Evolutionary conservation across 148 eudicot species (phyloP).

Genomic region (Nyssa sinensis): DNA sequence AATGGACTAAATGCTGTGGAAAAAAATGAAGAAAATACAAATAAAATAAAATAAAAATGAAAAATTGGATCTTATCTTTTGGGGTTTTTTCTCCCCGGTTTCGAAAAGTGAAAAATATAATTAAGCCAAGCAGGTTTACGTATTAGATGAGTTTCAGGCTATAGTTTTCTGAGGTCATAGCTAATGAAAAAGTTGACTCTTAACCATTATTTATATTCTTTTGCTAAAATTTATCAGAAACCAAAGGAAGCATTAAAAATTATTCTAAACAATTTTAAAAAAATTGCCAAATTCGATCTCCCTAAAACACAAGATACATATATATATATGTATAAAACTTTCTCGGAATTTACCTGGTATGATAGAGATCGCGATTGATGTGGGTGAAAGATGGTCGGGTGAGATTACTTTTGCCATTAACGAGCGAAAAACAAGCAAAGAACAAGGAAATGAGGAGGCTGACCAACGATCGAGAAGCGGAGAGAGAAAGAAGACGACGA

Average conservation of each 20-base stretch:
- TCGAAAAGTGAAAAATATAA: neutral
- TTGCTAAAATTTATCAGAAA: neutral
- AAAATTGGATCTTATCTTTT: neutral
- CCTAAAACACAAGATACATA: neutral
- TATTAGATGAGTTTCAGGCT: neutral
- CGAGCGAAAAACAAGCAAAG: conserved; percentile 16
- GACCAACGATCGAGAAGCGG: conserved; percentile 26
- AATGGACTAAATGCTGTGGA: neutral
- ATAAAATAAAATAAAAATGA: neutral
- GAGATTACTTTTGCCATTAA: conserved; percentile 37
- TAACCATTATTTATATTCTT: neutral
- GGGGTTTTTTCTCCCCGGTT: neutral
- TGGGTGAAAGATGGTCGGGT: conserved; percentile 40
- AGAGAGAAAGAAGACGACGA: conserved; percentile 20
- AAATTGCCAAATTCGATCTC: neutral
- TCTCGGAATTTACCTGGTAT: conserved; percentile 48
- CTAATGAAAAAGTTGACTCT: neutral
- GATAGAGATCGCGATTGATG: conserved; percentile 91
- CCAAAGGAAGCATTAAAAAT: neutral
- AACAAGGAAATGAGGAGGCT: conserved; percentile 16
- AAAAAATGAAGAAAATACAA: neutral
- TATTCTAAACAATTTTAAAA: neutral
- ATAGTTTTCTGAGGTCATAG: neutral
- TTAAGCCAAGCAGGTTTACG: neutral
- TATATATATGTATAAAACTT: neutral